Conservation (phyloP, 192 early-diverging fungal species). For the Helicostylum pulchrum region DNA sequence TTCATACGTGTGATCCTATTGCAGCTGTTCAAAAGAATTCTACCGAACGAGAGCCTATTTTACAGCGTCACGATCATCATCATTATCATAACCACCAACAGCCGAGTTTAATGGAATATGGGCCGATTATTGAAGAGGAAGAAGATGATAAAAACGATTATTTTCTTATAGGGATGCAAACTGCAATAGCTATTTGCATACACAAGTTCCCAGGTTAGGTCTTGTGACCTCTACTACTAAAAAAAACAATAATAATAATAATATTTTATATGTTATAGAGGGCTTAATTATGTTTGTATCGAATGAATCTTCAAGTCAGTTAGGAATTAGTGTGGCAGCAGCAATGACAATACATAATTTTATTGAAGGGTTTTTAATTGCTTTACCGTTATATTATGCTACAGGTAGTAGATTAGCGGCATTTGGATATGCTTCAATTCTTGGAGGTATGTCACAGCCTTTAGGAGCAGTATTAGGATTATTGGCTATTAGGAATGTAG, state of each 20-base stretch:
- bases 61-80: neutral
- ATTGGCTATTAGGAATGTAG: conserved; percentile 38
- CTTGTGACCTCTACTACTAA: neutral
- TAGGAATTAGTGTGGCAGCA: conserved; percentile 50
- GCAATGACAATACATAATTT: conserved; percentile 56
- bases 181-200: conserved; percentile 48
- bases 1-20: conserved; percentile 23
- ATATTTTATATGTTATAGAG: conserved; percentile 35
- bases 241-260: neutral
- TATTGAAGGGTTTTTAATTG: conserved; percentile 55
- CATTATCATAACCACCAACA: neutral
- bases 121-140: conserved; percentile 1
- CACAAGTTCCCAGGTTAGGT: conserved; percentile 55
- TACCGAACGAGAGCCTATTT: conserved; percentile 9
- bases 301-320: conserved; percentile 38
- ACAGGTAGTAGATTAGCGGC: conserved; percentile 39
- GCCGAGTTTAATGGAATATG: neutral
- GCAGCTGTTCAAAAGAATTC: neutral
- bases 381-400: conserved; percentile 52
- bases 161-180: conserved; percentile 49
- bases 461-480: conserved; percentile 50
- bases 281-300: conserved; percentile 55
- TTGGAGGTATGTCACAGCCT: conserved; percentile 55
- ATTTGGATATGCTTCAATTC: conserved; percentile 41
- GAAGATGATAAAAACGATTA: conserved; percentile 7